Percentiles rank a stretch among this genome's conserved stretches.
These are phyloP conservation scores for Vaccinium darrowii DNA, from an alignment of 148 eudicot genomes.

Conservation along the genomic window DNA sequence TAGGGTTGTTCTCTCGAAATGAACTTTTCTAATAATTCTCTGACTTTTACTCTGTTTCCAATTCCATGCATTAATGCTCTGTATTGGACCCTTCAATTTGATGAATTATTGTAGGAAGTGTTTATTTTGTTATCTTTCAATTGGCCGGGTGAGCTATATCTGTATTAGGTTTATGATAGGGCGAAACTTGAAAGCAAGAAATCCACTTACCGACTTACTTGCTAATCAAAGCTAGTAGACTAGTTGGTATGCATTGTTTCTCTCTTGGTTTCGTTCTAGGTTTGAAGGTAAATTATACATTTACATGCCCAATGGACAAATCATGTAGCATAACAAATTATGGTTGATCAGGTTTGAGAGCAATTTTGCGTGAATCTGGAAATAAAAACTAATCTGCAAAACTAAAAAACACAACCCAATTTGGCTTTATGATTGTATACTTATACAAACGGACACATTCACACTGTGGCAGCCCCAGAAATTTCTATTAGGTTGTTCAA, in stretches of 20 bases:
- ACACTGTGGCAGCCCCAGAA: too few species aligned
- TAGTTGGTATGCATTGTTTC: background rate
- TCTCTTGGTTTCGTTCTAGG: background rate
- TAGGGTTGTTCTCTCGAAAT: background rate
- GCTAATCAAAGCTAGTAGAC: background rate
- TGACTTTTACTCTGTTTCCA: background rate
- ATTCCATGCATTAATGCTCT: background rate
- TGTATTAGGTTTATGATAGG: background rate
- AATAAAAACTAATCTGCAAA: background rate
- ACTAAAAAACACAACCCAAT: background rate
- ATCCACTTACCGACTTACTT: conserved; percentile 3
- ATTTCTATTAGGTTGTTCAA: too few species aligned
- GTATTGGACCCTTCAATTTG: background rate
- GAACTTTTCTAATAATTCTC: background rate
- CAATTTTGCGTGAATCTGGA: background rate
- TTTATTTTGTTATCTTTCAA: background rate
- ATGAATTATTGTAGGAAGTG: background rate
- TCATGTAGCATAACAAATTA: background rate
- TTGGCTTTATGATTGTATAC: background rate
- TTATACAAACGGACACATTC: background rate
- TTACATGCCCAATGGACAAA: background rate
- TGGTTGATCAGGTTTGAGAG: background rate
- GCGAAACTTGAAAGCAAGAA: background rate
- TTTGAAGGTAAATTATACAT: background rate
- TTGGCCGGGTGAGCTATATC: background rate